Evolutionary conservation across 495 filamentous ascomycete species (phyloP).

Genomic region (Opeltia flavorubescens): DNA sequence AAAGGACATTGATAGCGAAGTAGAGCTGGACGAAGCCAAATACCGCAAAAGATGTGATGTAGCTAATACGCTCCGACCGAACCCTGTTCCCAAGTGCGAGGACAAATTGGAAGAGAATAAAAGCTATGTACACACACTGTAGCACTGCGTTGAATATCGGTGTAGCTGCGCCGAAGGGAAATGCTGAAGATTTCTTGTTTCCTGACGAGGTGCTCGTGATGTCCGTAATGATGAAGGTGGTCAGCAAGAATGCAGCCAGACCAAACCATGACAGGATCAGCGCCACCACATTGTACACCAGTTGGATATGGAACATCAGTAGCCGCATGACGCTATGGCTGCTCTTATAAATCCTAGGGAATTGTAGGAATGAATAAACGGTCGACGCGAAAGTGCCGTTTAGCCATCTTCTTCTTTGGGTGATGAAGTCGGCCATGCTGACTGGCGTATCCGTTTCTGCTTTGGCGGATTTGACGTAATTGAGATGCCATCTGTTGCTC

Average conservation of each 20-base stretch:
- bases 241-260: slow-evolving; percentile 85
- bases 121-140: slow-evolving; percentile 82
- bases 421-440: slow-evolving; percentile 93
- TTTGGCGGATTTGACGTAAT: slow-evolving; percentile 96
- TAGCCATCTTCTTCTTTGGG: slow-evolving; percentile 92
- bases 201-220: slow-evolving; percentile 62
- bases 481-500: slow-evolving; percentile 95
- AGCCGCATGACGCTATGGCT: slow-evolving; percentile 93
- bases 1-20: slow-evolving; percentile 74
- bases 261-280: slow-evolving; percentile 91
- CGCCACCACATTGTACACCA: slow-evolving; percentile 86
- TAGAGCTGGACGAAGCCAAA: slow-evolving; percentile 87
- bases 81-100: slow-evolving; percentile 92
- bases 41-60: slow-evolving; percentile 75
- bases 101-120: slow-evolving; percentile 88
- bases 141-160: slow-evolving; percentile 85
- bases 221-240: slow-evolving; percentile 92
- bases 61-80: slow-evolving; percentile 81
- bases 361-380: slow-evolving; percentile 97
- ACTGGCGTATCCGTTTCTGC: slow-evolving; percentile 97
- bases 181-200: slow-evolving; percentile 30
- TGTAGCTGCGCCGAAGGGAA: slow-evolving; percentile 78
- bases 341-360: slow-evolving; percentile 95
- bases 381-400: slow-evolving; percentile 97
- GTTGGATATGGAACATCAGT: slow-evolving; percentile 96